phyloP scores from a whole-genome alignment of 441 rosid genomes.

The Isatis lusitanica region DNA sequence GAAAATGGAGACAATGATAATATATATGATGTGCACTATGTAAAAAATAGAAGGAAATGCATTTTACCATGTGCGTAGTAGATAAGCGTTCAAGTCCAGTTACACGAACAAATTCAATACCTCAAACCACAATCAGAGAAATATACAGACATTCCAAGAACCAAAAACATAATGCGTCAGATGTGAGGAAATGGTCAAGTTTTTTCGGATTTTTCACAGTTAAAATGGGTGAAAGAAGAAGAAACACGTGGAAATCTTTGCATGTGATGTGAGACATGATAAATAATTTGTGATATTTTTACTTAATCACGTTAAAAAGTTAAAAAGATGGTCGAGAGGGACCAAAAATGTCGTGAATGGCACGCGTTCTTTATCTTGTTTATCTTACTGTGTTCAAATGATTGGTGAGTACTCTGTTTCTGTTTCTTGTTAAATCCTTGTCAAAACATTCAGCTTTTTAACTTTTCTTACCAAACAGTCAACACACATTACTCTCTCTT shows the following conservation, averaged over 20 bases:
- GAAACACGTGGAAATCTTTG: not conserved
- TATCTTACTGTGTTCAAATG: constrained; percentile 26
- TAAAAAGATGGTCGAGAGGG: constrained; percentile 22
- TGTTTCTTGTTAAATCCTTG: constrained; percentile 4
- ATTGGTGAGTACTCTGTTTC: constrained; percentile 27
- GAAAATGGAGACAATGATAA: constrained; percentile 22
- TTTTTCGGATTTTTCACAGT: not conserved
- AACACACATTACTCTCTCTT: not conserved
- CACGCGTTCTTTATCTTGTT: constrained; percentile 27
- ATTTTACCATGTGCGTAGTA: not conserved
- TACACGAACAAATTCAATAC: not conserved
- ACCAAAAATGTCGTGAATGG: constrained; percentile 32
- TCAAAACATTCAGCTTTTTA: constrained; percentile 15
- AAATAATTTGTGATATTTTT: not conserved
- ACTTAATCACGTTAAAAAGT: not conserved
- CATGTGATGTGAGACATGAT: not conserved
- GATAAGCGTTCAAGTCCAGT: not conserved
- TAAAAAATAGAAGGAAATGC: not conserved
- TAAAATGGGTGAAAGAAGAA: not conserved
- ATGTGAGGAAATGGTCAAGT: not conserved
- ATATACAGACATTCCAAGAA: not conserved
- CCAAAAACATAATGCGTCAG: not conserved
- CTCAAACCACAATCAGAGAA: not conserved
- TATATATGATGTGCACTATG: constrained; percentile 20
- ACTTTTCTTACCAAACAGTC: constrained; percentile 9